A percentile compares a stretch with the other conserved stretches of the same genome.
Evolutionary conservation across 1,139 yeast genomes (phyloP).

Genomic region (Taphrina communis): DNA sequence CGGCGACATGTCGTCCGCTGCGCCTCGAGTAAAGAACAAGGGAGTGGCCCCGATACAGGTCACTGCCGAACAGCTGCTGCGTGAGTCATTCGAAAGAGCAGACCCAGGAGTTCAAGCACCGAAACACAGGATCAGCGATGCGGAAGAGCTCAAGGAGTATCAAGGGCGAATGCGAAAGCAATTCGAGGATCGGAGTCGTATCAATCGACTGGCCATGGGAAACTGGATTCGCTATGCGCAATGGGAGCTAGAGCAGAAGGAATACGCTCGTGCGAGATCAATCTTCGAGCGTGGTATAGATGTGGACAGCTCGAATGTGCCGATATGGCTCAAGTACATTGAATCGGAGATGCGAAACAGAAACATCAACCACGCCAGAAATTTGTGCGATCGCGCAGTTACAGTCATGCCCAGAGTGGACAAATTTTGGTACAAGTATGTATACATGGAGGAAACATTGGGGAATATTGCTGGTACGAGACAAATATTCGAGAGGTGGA

Average conservation of each 20-base stretch:
- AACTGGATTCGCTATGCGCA: conserved; percentile 94
- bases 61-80: conserved; percentile 63
- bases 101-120: conserved; percentile 57
- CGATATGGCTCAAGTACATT: conserved; percentile 84
- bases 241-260: conserved; percentile 83
- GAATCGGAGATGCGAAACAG: conserved; percentile 74
- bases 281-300: conserved; percentile 86
- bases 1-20: conserved; percentile 15
- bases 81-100: conserved; percentile 62
- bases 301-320: conserved; percentile 73
- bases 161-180: conserved; percentile 80
- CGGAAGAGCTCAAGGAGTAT: conserved; percentile 60
- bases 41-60: conserved; percentile 60
- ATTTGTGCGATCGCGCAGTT: conserved; percentile 78
- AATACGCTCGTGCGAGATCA: conserved; percentile 77
- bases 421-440: conserved; percentile 79
- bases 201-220: conserved; percentile 77
- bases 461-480: conserved; percentile 69
- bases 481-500: conserved; percentile 77
- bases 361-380: conserved; percentile 87
- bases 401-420: conserved; percentile 75
- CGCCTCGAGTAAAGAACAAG: conserved; percentile 53
- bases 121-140: conserved; percentile 53
- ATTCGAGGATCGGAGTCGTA: conserved; percentile 81
- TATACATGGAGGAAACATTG: conserved; percentile 80